phyloP scores from a whole-genome alignment of 805 yeast species.

The Peterozyma xylosa region DNA sequence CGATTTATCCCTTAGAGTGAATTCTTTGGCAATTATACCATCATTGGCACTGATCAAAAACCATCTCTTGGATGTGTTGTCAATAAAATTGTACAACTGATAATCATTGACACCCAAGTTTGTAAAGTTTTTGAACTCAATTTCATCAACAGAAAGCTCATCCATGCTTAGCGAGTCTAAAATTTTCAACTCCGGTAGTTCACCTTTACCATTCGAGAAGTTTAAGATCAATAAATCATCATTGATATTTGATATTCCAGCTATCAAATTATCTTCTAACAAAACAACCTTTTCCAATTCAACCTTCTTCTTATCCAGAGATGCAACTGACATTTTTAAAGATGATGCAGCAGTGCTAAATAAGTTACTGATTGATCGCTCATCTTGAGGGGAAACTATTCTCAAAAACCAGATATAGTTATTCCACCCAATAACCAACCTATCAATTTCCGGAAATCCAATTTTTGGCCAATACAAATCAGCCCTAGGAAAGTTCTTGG shows the following conservation, averaged over 20 bases:
- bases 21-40: conserved; percentile 67
- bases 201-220: conserved; percentile 31
- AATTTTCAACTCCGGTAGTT: conserved; percentile 69
- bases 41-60: conserved; percentile 76
- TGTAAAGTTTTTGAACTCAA: conserved; percentile 51
- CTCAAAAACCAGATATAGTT: conserved; percentile 66
- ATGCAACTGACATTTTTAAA: conserved; percentile 32
- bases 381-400: conserved; percentile 16
- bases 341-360: conserved; percentile 43
- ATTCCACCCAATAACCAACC: conserved; percentile 79
- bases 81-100: conserved; percentile 49
- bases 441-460: conserved; percentile 54
- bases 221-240: conserved; percentile 60
- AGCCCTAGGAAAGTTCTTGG: conserved; percentile 50
- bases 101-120: conserved; percentile 76
- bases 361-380: conserved; percentile 8
- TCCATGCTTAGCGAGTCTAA: conserved; percentile 59
- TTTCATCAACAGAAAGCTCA: conserved; percentile 73
- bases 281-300: conserved; percentile 41
- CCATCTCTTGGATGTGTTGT: conserved; percentile 33
- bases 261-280: conserved; percentile 45
- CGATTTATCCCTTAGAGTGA: conserved; percentile 61
- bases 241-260: conserved; percentile 73
- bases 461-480: conserved; percentile 83
- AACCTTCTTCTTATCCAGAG: conserved; percentile 30